A percentile compares a stretch with the other conserved stretches of the same genome.
These are phyloP conservation scores for Penicillium paxilli DNA, from an alignment of 495 filamentous ascomycete species.

Conservation along the genomic window DNA sequence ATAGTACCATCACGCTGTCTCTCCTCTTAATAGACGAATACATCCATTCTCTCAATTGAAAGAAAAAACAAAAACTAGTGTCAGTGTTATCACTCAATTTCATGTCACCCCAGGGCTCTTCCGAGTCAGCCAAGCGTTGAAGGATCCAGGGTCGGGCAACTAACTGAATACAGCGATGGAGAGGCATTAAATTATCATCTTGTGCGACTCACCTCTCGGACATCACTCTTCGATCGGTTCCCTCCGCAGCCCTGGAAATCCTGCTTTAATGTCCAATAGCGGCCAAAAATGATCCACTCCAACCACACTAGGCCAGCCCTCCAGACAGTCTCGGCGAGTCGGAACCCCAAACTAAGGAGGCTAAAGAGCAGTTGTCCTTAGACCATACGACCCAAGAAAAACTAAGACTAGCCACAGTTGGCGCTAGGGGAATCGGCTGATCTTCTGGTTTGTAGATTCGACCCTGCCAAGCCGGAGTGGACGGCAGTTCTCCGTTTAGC, in stretches of 20 bases:
- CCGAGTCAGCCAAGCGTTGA: no score
- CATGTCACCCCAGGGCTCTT: no score
- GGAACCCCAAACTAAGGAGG: not conserved
- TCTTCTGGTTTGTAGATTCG: not conserved
- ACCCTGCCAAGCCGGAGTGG: slow-evolving; percentile 11
- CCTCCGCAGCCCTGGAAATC: not conserved
- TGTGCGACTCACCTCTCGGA: not conserved
- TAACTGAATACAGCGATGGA: not conserved
- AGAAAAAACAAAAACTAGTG: no score
- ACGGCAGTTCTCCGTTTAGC: slow-evolving; percentile 3
- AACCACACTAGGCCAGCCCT: not conserved
- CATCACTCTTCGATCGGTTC: not conserved
- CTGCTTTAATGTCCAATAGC: not conserved
- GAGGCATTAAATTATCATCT: not conserved
- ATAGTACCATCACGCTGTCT: no score
- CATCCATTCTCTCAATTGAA: no score
- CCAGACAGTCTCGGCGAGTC: not conserved
- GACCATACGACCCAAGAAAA: not conserved
- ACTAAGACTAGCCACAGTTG: not conserved
- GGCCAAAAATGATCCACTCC: not conserved
- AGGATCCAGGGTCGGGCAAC: no score
- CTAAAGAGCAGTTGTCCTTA: not conserved
- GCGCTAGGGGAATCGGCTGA: not conserved
- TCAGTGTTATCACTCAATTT: no score
- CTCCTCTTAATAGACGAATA: no score